Base-by-base conservation (phyloP, 441 rosid genomes). In the Hura crepitans region DNA sequence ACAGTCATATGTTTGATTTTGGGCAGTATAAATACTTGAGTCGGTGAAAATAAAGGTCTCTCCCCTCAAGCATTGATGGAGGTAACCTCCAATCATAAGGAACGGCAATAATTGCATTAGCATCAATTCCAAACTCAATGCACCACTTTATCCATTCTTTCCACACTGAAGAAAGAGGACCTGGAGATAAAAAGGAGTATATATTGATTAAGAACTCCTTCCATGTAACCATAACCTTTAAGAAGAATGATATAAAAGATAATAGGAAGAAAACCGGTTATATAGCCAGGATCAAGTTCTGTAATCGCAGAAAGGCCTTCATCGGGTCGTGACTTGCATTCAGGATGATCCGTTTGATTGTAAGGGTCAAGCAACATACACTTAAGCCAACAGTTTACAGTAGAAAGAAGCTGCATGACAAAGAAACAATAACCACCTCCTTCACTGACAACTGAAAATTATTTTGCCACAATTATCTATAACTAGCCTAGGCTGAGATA, bases 111-210 rank as follows among this genome's bases (percentile, higher is more conserved):
- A 95, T 89, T 46, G 95, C 93, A 86, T 95, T 89, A 47, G 99
- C 91, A 79, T 92, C 98, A 42, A 95, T 83, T 45, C 99, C 99
- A 70, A 95, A 92, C 84, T 92, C 93, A 73, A 95, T 84, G 80
- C 99, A 95, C 99, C 99, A 95, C 81, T 88, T 92, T 74, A 95
- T 81, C 98, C 99, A 95, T 61, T 95, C 98, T 85, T 92, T 95
- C 99, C 99, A 95, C 39, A 95, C 93, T 0, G 99, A 90, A 49
- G 98, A 95, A 65, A 95, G 95, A 28, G 98, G 96, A 79, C 99
- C 99, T 95, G 79, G 59, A 66, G 47, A 69, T 56, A 70, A 76
- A 62, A 73, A 65, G 12, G 28, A 62, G 37, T 58, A 42, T 5
- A 59, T 11, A 54, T 42, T 25, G 45, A 60, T 54, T 46, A 67